Percentiles rank a stretch among this genome's conserved stretches.
Evolutionary conservation across 352 stramenopile genomes (phyloP).

Genomic region (Phytophthora foliorum): DNA sequence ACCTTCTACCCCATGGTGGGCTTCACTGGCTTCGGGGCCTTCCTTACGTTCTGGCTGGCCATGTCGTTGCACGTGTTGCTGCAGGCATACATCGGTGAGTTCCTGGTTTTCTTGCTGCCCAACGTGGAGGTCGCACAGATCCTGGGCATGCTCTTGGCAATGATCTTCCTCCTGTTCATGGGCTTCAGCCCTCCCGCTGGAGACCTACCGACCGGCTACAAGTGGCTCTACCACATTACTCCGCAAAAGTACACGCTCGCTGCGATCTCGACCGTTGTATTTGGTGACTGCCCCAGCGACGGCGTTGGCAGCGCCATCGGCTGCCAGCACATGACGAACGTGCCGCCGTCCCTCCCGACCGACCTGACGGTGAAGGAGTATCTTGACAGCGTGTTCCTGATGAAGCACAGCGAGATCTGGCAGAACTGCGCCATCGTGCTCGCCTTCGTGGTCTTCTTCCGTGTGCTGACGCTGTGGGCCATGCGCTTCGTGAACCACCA

Average conservation of each 20-base stretch:
- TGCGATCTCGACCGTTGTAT: conserved; percentile 12
- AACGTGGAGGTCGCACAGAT: conserved; percentile 16
- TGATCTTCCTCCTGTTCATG: conserved; percentile 25
- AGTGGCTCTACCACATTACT: conserved; percentile 22
- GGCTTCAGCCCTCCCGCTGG: conserved; percentile 21
- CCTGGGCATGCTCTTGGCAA: conserved; percentile 1
- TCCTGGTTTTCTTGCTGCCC: conserved; percentile 31
- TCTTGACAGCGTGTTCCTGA: conserved; percentile 21
- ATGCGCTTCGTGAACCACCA: conserved; percentile 27
- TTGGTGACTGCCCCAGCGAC: conserved; percentile 14
- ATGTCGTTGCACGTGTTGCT: conserved; percentile 40
- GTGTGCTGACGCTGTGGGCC: conserved; percentile 81
- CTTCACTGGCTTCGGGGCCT: conserved; percentile 41
- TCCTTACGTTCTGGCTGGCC: conserved; percentile 56
- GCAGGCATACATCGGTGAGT: conserved; percentile 43
- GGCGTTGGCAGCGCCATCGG: conserved; percentile 3
- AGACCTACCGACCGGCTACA: conserved; percentile 4
- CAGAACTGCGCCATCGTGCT: conserved; percentile 24
- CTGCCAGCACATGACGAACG: conserved; percentile 16
- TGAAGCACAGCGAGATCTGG: conserved; percentile 28
- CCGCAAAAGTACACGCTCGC: conserved; percentile 25
- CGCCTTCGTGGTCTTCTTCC: conserved; percentile 49
- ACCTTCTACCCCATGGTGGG: conserved; percentile 4
- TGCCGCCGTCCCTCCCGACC: conserved; percentile 8
- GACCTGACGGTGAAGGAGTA: conserved; percentile 46